phyloP scores from a whole-genome alignment of 164 flowering plant species.

The Tetrastigma voinierianum region DNA sequence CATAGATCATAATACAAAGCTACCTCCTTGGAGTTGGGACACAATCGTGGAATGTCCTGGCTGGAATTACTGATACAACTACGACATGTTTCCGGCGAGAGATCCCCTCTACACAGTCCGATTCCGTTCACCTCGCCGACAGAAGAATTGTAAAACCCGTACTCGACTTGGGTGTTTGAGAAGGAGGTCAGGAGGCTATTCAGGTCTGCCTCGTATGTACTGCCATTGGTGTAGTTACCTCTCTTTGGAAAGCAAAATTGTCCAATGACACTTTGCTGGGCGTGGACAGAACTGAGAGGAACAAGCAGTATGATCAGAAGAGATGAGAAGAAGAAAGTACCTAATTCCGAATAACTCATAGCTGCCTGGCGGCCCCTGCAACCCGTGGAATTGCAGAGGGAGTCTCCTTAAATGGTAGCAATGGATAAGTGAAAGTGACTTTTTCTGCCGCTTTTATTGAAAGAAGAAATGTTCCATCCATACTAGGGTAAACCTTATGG shows the following conservation, averaged over 20 bases:
- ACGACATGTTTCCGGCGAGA: background rate
- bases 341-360: too few species aligned
- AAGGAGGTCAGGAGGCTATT: too few species aligned
- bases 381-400: too few species aligned
- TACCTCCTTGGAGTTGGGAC: background rate
- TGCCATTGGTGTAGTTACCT: background rate
- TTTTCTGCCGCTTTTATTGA: too few species aligned
- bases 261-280: background rate
- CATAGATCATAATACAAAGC: background rate
- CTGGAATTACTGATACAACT: background rate
- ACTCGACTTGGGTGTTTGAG: background rate
- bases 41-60: background rate
- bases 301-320: too few species aligned
- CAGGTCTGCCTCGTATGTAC: background rate
- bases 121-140: background rate
- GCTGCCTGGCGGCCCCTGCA: too few species aligned
- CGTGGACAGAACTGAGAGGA: too few species aligned
- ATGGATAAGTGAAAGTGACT: too few species aligned
- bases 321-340: too few species aligned
- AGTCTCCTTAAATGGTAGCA: too few species aligned
- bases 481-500: too few species aligned
- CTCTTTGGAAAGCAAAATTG: background rate
- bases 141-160: background rate
- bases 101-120: background rate
- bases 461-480: too few species aligned